Evolutionary conservation across 73 alveolate genomes (phyloP).

Genomic region (Tetrahymena malaccensis): DNA sequence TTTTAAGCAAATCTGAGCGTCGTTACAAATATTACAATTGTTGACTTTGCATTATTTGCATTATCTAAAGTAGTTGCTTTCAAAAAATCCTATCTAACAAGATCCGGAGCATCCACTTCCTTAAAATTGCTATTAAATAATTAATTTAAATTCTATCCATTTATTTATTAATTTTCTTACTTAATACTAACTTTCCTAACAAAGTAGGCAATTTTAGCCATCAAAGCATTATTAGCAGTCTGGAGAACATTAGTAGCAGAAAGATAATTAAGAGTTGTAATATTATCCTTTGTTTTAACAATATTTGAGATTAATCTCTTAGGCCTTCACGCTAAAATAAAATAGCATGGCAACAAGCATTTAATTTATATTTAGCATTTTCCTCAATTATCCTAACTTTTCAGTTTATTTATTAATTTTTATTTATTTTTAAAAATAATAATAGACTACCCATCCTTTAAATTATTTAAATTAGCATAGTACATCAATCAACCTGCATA

Average conservation of each 20-base stretch:
- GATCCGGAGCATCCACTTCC: neutral
- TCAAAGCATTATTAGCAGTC: neutral
- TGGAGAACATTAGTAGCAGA: neutral
- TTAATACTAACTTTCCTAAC: neutral
- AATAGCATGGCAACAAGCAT: too few species aligned
- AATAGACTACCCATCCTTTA: too few species aligned
- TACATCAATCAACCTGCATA: too few species aligned
- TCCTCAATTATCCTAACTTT: too few species aligned
- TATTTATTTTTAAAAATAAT: too few species aligned
- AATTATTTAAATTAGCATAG: too few species aligned
- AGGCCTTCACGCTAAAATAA: neutral
- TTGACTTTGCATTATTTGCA: neutral
- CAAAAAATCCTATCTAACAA: neutral
- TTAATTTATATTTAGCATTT: too few species aligned
- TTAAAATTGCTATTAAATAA: neutral
- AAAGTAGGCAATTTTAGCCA: neutral
- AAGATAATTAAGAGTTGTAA: too few species aligned
- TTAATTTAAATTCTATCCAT: too few species aligned
- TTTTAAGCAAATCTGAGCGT: neutral
- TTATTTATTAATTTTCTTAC: neutral
- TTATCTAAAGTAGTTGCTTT: neutral
- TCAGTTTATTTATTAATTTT: too few species aligned
- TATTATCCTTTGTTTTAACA: neutral
- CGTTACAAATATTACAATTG: neutral
- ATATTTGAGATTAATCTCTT: too few species aligned